Conservation (phyloP, 2,329 filamentous ascomycete genomes). For the Dendryphion nanum region DNA sequence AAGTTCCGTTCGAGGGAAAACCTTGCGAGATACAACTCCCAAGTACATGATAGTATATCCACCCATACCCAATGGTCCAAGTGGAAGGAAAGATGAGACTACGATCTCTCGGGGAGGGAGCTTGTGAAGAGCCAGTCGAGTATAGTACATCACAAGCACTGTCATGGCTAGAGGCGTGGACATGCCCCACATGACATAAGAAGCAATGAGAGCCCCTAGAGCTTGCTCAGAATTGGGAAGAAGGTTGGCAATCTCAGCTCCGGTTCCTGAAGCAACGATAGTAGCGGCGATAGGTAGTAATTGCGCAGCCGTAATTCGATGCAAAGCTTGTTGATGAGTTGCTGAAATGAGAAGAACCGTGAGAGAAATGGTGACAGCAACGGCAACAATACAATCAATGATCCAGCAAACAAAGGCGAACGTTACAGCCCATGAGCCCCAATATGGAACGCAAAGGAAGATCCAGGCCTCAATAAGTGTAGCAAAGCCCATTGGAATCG, state of each 20-base stretch:
- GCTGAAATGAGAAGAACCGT: constrained; percentile 56
- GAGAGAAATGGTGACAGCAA: constrained; percentile 45
- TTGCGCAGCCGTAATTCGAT: constrained; percentile 61
- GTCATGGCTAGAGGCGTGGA: constrained; percentile 61
- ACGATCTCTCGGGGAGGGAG: constrained; percentile 66
- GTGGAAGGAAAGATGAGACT: constrained; percentile 65
- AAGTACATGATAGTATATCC: constrained; percentile 59
- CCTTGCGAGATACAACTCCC: constrained; percentile 41
- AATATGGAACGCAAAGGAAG: constrained; percentile 58
- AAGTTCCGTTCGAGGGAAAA: constrained; percentile 42
- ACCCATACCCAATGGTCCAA: constrained; percentile 66
- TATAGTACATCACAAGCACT: constrained; percentile 67
- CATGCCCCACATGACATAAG: constrained; percentile 68
- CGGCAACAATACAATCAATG: constrained; percentile 46
- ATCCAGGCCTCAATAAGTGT: constrained; percentile 67
- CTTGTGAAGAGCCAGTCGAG: constrained; percentile 65
- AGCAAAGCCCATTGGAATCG: constrained; percentile 67
- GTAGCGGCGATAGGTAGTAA: constrained; percentile 66
- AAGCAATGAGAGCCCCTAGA: constrained; percentile 61
- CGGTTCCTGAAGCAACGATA: constrained; percentile 64
- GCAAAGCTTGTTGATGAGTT: constrained; percentile 25
- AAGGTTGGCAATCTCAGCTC: constrained; percentile 62
- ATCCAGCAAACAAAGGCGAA: constrained; percentile 53
- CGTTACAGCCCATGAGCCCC: constrained; percentile 56
- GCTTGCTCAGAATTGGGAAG: constrained; percentile 57